Evolutionary conservation across 306 rosid species (phyloP).

Genomic region (Cucurbita pepo): DNA sequence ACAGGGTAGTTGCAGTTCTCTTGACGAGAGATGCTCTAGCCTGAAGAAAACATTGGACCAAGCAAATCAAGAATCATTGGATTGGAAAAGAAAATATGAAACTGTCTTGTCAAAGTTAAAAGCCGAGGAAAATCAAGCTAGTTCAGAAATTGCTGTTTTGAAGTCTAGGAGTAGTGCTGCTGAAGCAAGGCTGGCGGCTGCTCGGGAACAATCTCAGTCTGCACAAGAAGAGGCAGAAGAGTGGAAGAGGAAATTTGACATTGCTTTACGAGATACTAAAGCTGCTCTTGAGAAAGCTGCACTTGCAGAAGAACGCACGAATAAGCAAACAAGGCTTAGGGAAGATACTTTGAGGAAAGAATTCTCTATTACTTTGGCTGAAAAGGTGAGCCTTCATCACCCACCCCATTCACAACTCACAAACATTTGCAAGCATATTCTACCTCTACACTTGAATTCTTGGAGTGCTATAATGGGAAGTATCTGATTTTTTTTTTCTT

Average conservation of each 20-base stretch:
- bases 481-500: too few relatives aligned
- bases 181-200: slow-evolving; percentile 88
- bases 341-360: slow-evolving; percentile 92
- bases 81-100: slow-evolving; percentile 78
- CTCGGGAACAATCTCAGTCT: slow-evolving; percentile 79
- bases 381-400: slow-evolving; percentile 34
- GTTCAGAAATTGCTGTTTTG: slow-evolving; percentile 67
- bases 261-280: slow-evolving; percentile 76
- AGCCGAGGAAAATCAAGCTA: slow-evolving; percentile 73
- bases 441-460: not conserved
- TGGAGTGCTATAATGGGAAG: not conserved
- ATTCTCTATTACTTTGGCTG: slow-evolving; percentile 53
- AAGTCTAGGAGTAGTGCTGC: slow-evolving; percentile 77
- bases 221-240: slow-evolving; percentile 94
- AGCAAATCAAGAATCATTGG: slow-evolving; percentile 58
- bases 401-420: not conserved
- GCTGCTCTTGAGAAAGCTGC: slow-evolving; percentile 85
- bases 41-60: slow-evolving; percentile 55
- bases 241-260: slow-evolving; percentile 85
- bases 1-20: slow-evolving; percentile 60
- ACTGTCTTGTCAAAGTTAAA: slow-evolving; percentile 48
- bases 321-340: slow-evolving; percentile 59
- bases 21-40: slow-evolving; percentile 55
- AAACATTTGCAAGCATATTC: not conserved
- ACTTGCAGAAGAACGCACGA: slow-evolving; percentile 59